Conservation (phyloP, 441 rosid species). For the Eruca vesicaria region DNA sequence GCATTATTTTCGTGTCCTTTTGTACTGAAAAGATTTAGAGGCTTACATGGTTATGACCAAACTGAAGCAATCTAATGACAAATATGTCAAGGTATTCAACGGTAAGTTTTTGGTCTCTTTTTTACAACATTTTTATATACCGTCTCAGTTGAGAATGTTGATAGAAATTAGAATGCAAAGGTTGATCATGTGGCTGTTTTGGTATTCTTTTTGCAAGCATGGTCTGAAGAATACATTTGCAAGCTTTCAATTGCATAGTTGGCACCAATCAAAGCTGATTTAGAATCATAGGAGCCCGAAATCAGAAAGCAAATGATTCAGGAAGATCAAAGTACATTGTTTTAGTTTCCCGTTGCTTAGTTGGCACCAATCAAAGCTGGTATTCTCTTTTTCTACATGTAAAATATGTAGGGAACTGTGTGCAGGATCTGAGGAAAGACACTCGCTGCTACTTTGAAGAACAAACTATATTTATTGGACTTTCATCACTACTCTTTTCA, state of each 20-base stretch:
- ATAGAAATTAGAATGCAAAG: not conserved
- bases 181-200: not conserved
- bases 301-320: too few species aligned
- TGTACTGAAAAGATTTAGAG: not conserved
- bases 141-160: not conserved
- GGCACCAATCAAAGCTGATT: not conserved
- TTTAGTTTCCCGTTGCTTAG: not conserved
- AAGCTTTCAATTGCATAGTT: not conserved
- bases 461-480: too few species aligned
- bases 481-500: too few species aligned
- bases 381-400: not conserved
- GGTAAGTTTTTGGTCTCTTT: not conserved
- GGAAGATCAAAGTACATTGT: not conserved
- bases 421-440: not conserved
- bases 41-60: not conserved
- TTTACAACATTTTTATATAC: not conserved
- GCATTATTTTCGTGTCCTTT: not conserved
- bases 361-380: not conserved
- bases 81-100: not conserved
- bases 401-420: not conserved
- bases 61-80: not conserved
- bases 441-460: not conserved
- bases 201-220: not conserved
- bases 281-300: too few species aligned
- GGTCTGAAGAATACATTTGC: not conserved